Base-by-base conservation (phyloP, 768 basidiomycete genomes). In the Pleurotus platypus region DNA sequence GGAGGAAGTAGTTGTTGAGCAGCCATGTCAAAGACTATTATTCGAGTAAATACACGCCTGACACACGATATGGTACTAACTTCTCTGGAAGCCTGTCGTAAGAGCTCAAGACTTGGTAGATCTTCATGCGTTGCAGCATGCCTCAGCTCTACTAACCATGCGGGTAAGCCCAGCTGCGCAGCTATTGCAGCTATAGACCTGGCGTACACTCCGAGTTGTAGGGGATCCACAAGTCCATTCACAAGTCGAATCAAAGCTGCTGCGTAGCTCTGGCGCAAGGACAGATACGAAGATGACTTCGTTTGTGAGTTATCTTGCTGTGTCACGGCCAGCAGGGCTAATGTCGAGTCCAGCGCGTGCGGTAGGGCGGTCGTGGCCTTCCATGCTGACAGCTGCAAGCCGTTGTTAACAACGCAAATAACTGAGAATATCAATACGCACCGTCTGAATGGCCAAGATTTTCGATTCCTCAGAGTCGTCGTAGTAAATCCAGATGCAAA, bases 111-210 rank as follows among this genome's bases (percentile, higher is more conserved):
- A 61, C 87, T 87, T 0, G 96, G 97, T 11, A 98, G 73, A 59
- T 96, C 92, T 65, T 98, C 96, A 65, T 98, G 97, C 1, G 97
- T 99, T 11, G 92, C 92, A 24, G 93, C 92, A 73, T 98, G 97
- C 40, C 97, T 80, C 9, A 98, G 77, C 62, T 96, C 92, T 11
- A 99, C 94, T 8, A 98, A 77, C 87, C 90, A 94, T 0, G 79
- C 72, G 0, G 97, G 96, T 1, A 99, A 75, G 0, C 89, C 88
- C 9, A 99, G 80, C 64, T 95, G 91, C 2, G 79, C 75, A 1
- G 96, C 94, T 60, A 99, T 90, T 40, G 89, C 84, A 0, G 90
- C 84, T 62, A 98, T 98, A 2, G 97, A 89, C 18, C 94, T 80
- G 2, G 97, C 96, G 66, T 90, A 98, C 16, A 83, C 81, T 5